Conservation (phyloP, 768 basidiomycete genomes). For the Mycena galopus region DNA sequence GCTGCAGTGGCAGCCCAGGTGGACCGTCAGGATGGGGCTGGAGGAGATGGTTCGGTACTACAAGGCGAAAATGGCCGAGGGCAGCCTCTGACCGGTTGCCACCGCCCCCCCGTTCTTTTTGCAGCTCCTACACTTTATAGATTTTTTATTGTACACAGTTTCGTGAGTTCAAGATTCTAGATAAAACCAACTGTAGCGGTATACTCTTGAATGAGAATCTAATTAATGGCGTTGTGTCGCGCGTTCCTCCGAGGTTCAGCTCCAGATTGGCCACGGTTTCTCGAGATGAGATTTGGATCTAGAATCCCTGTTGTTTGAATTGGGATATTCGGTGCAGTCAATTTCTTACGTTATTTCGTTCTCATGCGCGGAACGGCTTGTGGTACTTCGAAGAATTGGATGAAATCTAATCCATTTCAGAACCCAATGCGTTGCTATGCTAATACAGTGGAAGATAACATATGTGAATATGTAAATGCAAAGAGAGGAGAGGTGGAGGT, state of each 20-base stretch:
- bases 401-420: too few relatives aligned
- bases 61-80: slow-evolving; percentile 90
- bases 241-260: too few relatives aligned
- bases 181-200: slow-evolving; percentile 18
- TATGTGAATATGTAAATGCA: neutral
- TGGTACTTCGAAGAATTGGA: too few relatives aligned
- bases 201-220: slow-evolving; percentile 9
- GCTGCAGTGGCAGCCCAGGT: slow-evolving; percentile 92
- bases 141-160: slow-evolving; percentile 1
- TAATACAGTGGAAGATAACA: neutral
- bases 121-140: slow-evolving; percentile 3
- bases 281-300: too few relatives aligned
- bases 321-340: too few relatives aligned
- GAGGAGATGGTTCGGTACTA: slow-evolving; percentile 97
- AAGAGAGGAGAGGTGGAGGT: neutral
- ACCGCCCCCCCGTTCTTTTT: too few relatives aligned
- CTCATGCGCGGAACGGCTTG: too few relatives aligned
- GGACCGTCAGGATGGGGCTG: slow-evolving; percentile 93
- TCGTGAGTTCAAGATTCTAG: neutral
- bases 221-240: too few relatives aligned
- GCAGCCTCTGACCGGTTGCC: slow-evolving; percentile 68
- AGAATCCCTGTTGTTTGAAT: too few relatives aligned
- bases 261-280: too few relatives aligned
- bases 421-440: too few relatives aligned
- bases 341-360: too few relatives aligned